Evolutionary conservation across 1,139 yeast species (phyloP), one percentile per base, ranked within the genome.

Genomic region (Debaryomycetaceae sp.): DNA sequence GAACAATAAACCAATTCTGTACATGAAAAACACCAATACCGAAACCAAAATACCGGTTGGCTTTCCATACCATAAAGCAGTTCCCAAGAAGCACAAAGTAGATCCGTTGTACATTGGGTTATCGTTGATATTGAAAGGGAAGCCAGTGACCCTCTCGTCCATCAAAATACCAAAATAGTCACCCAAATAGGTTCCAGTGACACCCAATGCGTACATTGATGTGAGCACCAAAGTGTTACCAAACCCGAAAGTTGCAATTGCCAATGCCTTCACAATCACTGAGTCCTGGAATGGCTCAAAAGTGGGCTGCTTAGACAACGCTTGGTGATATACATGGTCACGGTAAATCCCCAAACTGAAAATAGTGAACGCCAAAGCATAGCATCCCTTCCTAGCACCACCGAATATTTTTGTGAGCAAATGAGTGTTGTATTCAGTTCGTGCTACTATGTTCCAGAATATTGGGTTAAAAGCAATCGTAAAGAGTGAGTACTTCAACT

Each of bases 41-140:
- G 95, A 72, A 29, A 89, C 79, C 37, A 79, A 66, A 39, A 92
- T 56, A 7, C 98, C 98, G 1, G 95, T 84, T 30, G 97, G 95
- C 61, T 89, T 91, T 17, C 83, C 97, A 60, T 78, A 83, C 79
- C 85, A 86, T 51, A 92, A 70, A 3, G 95, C 94, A 34, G 95
- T 83, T 33, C 96, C 98, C 58, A 92, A 69, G 71, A 92, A 92
- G 41, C 95, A 81, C 51, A 92, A 69, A 19, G 92, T 78, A 6
- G 95, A 86, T 17, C 98, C 98, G 57, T 86, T 85, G 65, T 92
- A 92, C 98, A 92, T 92, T 46, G 98, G 98, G 62, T 92, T 92
- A 56, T 87, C 84, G 50, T 84, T 78, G 44, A 89, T 78, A 54
- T 83, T 91, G 74, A 92, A 92, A 17, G 98, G 98, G 74, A 92